Conservation (phyloP, 2,329 filamentous ascomycete species). For the Plenodomus biglobosus region DNA sequence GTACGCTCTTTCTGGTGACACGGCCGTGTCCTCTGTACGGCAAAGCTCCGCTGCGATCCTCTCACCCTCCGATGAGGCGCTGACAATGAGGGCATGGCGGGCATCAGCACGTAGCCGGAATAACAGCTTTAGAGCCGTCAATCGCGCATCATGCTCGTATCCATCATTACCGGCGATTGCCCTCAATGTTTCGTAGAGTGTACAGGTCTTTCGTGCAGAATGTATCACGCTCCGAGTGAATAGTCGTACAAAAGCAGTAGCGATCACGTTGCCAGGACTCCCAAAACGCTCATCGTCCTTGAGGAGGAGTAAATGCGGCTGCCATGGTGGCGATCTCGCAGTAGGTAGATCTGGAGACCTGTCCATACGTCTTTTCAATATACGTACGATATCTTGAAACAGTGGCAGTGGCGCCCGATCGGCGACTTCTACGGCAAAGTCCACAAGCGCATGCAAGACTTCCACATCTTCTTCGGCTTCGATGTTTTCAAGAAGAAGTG, state of each 20-base stretch:
- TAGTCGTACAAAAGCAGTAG: conserved; percentile 70
- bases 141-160: conserved; percentile 41
- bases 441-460: conserved; percentile 66
- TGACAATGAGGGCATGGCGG: conserved; percentile 73
- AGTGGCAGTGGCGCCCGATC: conserved; percentile 60
- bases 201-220: conserved; percentile 65
- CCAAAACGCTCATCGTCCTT: conserved; percentile 20
- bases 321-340: conserved; percentile 15
- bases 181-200: conserved; percentile 41
- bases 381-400: conserved; percentile 53
- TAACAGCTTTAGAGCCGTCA: conserved; percentile 51
- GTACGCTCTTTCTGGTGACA: conserved; percentile 48
- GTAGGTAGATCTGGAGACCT: conserved; percentile 21
- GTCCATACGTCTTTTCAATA: conserved; percentile 46
- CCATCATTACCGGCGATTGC: conserved; percentile 35
- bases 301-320: conserved; percentile 15
- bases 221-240: conserved; percentile 73
- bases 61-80: conserved; percentile 69
- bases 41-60: conserved; percentile 72
- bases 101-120: conserved; percentile 84
- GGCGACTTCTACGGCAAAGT: conserved; percentile 66
- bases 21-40: conserved; percentile 59
- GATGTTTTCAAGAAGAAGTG: conserved; percentile 63
- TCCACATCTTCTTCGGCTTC: conserved; percentile 64
- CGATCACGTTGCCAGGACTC: conserved; percentile 70